These are phyloP conservation scores for Euphrasia arctica DNA, from an alignment of 305 asterid species.

Conservation along the genomic window DNA sequence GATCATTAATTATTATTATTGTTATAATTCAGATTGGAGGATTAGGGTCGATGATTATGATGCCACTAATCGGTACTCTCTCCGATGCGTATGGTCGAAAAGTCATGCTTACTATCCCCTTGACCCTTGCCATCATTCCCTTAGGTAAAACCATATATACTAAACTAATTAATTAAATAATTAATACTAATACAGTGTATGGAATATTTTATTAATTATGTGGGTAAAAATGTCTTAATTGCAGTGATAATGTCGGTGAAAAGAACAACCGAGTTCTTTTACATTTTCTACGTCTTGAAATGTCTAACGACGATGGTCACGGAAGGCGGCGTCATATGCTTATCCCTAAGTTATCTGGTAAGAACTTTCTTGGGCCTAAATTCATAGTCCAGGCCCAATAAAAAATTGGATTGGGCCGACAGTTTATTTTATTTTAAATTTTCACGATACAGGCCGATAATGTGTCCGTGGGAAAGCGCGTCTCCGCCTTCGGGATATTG, in stretches of 20 bases:
- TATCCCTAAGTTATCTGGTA: slow-evolving; percentile 52
- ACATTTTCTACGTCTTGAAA: slow-evolving; percentile 41
- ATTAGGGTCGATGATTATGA: slow-evolving; percentile 46
- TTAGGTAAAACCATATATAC: slow-evolving; percentile 25
- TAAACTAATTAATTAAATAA: background rate
- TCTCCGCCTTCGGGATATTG: slow-evolving; percentile 52
- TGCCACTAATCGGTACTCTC: slow-evolving; percentile 51
- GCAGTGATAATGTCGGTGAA: slow-evolving; percentile 44
- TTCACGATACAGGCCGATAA: slow-evolving; percentile 46
- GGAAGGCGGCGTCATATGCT: slow-evolving; percentile 50
- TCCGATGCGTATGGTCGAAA: slow-evolving; percentile 52
- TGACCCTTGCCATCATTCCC: slow-evolving; percentile 44
- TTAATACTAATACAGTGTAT: background rate
- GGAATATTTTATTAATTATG: background rate
- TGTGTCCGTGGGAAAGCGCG: slow-evolving; percentile 51
- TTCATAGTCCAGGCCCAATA: background rate
- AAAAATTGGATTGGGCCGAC: too few species aligned
- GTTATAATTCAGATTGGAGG: slow-evolving; percentile 43
- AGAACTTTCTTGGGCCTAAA: background rate
- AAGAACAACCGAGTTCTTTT: slow-evolving; percentile 44
- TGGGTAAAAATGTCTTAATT: background rate
- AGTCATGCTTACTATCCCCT: slow-evolving; percentile 43
- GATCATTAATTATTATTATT: too few species aligned
- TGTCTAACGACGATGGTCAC: slow-evolving; percentile 44
- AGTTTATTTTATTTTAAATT: background rate